phyloP scores from a whole-genome alignment of 2,329 filamentous ascomycete species.

The Fusarium humuli region DNA sequence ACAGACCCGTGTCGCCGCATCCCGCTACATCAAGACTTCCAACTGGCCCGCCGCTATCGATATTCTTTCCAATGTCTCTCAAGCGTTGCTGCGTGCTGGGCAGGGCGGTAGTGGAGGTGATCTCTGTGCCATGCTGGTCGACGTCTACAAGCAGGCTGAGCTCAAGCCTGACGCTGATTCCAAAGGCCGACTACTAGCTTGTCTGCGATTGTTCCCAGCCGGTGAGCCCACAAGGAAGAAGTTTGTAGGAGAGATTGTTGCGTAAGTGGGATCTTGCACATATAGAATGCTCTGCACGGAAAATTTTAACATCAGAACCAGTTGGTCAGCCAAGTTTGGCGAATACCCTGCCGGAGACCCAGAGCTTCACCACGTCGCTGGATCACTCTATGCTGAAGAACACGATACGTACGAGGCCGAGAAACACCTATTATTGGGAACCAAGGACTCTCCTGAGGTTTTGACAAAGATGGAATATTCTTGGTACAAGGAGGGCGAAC shows the following conservation, averaged over 20 bases:
- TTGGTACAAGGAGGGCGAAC: constrained; percentile 92
- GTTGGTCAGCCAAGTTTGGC: constrained; percentile 87
- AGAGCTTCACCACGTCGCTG: constrained; percentile 92
- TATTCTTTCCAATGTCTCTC: constrained; percentile 85
- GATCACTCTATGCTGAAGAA: constrained; percentile 90
- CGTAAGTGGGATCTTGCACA: constrained; percentile 58
- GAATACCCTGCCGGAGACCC: constrained; percentile 92
- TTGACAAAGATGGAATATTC: constrained; percentile 87
- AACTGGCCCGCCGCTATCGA: constrained; percentile 90
- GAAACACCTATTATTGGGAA: constrained; percentile 87
- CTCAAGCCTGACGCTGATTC: constrained; percentile 79
- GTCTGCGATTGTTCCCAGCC: constrained; percentile 82
- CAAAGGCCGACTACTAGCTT: constrained; percentile 80
- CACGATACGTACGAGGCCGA: constrained; percentile 95
- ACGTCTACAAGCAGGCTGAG: constrained; percentile 90
- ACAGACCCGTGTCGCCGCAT: constrained; percentile 94
- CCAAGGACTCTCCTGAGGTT: constrained; percentile 84
- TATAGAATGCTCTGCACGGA: neutral
- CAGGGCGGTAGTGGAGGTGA: constrained; percentile 95
- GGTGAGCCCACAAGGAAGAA: constrained; percentile 93
- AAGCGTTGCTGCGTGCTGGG: constrained; percentile 88
- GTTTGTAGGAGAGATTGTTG: constrained; percentile 87
- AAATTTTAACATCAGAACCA: constrained; percentile 36
- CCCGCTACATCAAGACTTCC: constrained; percentile 88
- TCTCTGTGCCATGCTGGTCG: constrained; percentile 85